phyloP scores from a whole-genome alignment of 78 protist genomes.

The Dictyostelium firmibasis region DNA sequence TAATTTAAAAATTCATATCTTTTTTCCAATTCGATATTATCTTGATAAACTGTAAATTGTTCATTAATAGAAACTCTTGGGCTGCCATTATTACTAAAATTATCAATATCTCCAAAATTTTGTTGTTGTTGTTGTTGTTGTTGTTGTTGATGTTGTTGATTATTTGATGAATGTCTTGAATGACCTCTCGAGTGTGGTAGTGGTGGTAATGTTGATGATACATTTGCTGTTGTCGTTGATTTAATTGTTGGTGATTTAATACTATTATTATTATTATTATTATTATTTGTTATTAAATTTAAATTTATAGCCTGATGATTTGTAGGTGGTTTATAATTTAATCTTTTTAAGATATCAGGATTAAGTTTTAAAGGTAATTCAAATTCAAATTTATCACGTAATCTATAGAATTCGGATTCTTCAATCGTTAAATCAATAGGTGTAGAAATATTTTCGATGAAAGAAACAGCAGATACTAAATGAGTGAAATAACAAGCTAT shows the following conservation, averaged over 20 bases:
- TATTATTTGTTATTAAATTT: not conserved
- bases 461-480: slow-evolving; percentile 73
- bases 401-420: slow-evolving; percentile 36
- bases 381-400: slow-evolving; percentile 18
- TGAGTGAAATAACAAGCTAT: slow-evolving; percentile 83
- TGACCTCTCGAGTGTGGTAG: slow-evolving; percentile 11
- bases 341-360: slow-evolving; percentile 52
- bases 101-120: not conserved
- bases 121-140: not conserved
- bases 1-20: slow-evolving; percentile 57
- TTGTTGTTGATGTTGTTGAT: not conserved
- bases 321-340: slow-evolving; percentile 10
- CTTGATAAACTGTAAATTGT: not conserved
- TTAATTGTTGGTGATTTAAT: slow-evolving; percentile 10
- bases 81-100: not conserved
- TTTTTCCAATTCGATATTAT: not conserved
- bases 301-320: not conserved
- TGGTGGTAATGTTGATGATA: not conserved
- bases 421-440: slow-evolving; percentile 3
- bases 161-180: slow-evolving; percentile 47
- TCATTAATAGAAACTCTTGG: not conserved
- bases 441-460: slow-evolving; percentile 59
- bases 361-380: slow-evolving; percentile 49
- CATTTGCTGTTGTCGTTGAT: slow-evolving; percentile 10
- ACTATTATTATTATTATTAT: not conserved